Evolutionary conservation across 768 basidiomycete genomes (phyloP).

Genomic region (Rhodotorula kratochvilovae): DNA sequence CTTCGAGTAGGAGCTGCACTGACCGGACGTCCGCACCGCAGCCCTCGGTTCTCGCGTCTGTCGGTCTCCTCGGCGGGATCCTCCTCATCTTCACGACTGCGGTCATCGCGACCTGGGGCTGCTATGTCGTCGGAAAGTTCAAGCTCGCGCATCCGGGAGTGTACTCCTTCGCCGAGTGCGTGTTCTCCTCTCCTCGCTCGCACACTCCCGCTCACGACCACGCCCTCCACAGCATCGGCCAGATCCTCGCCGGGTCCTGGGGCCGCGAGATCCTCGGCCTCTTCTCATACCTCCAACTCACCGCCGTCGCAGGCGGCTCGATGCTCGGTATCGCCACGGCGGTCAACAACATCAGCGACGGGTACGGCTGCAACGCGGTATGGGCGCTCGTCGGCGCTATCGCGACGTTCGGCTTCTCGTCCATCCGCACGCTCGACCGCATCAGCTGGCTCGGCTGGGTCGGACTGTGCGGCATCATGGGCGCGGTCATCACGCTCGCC

Average conservation of each 20-base stretch:
- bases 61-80: background rate
- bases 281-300: background rate
- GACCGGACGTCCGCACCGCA: background rate
- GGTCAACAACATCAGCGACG: background rate
- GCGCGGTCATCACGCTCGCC: slow-evolving; percentile 31
- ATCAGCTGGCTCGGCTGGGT: slow-evolving; percentile 29
- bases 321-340: background rate
- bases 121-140: background rate
- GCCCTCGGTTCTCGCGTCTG: background rate
- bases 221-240: background rate
- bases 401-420: slow-evolving; percentile 17
- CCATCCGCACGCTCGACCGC: slow-evolving; percentile 36
- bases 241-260: background rate
- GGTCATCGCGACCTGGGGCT: background rate
- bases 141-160: background rate
- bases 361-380: background rate
- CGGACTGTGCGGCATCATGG: slow-evolving; percentile 31
- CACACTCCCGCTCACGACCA: too few species aligned
- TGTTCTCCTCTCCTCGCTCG: background rate
- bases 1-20: background rate
- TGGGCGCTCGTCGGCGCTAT: background rate
- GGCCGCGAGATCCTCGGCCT: slow-evolving; percentile 2
- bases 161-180: background rate
- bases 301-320: background rate
- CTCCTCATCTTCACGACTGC: background rate